Base-by-base conservation (phyloP, 176 grass and related monocot genomes). In the Zea luxurians region DNA sequence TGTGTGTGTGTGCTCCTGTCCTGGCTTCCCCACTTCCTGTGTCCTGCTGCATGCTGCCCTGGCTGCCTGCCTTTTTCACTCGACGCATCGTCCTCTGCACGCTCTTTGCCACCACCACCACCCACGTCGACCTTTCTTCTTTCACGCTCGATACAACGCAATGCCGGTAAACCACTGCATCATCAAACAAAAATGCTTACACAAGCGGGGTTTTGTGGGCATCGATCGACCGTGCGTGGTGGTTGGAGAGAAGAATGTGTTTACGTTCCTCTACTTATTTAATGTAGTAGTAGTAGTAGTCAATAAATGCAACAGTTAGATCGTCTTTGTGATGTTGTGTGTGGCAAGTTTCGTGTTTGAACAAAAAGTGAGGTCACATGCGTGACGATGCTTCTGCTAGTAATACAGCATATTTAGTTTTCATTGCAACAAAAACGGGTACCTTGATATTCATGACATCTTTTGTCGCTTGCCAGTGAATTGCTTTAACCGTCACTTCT, bases 121-220 rank as follows among this genome's bases (percentile, higher is more conserved):
- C 43, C 20, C 11, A 38, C 70, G 38, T 74, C 52, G 10, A 47
- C 27, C 60, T 66, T 45, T 2, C 2, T 41, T 73, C n/a, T 62
- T 59, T 63, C 44, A 64, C 43, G 46, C 27, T 64, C 48, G 2
- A 47, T 35, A 4, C 44, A 1, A 61, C 9, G 21, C 21, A 36
- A 61, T 11, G 48, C 10, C 36, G 4, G 63, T 78, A 20, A 52
- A 8, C 35, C 10, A 46, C n/a, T 35, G 27, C 53, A 55, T 57
- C 55, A 57, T 65, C 45, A 66, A 53, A 78, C 61, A 50, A 78
- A 65, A 21, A 72, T 72, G 79, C 44, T 71, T 81, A 21, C 64
- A 48, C 41, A 38, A 16, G 43, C 27, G 27, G 0, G 0, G 1
- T 40, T 36, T 6, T 78, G 7, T 45, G 44, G 38, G 41, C 79